Evolutionary conservation across 306 rosid species (phyloP).

Genomic region (Biancaea sappan): DNA sequence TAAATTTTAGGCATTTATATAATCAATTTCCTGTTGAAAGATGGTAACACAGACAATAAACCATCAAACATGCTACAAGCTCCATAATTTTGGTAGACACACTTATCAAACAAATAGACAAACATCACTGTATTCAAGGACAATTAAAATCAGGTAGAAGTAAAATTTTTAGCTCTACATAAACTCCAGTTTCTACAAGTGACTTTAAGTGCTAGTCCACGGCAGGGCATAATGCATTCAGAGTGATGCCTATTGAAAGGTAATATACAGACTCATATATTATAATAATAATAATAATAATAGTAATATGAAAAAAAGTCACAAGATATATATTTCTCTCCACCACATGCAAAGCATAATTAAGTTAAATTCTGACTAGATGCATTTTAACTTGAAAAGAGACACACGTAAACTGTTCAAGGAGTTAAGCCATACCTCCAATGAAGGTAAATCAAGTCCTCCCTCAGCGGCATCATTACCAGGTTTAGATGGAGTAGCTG

Average conservation of each 20-base stretch:
- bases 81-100: constrained; percentile 12
- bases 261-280: constrained; percentile 15
- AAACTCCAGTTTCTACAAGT: constrained; percentile 18
- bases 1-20: constrained; percentile 10
- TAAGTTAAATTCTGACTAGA: constrained; percentile 19
- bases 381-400: constrained; percentile 7
- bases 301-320: too few species aligned
- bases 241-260: constrained; percentile 1
- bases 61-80: constrained; percentile 1
- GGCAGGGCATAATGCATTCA: constrained; percentile 17
- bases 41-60: neutral
- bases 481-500: constrained; percentile 58
- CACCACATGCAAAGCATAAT: constrained; percentile 13
- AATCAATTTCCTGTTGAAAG: constrained; percentile 23
- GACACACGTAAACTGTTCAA: constrained; percentile 20
- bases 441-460: constrained; percentile 65
- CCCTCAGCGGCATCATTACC: constrained; percentile 61
- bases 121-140: constrained; percentile 20
- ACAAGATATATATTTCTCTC: constrained; percentile 27
- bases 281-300: too few species aligned
- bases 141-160: constrained; percentile 16
- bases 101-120: neutral
- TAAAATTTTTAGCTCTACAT: neutral
- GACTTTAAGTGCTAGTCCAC: neutral
- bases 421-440: constrained; percentile 63